Conservation (phyloP, 441 rosid genomes). For the Gossypium aridum region DNA sequence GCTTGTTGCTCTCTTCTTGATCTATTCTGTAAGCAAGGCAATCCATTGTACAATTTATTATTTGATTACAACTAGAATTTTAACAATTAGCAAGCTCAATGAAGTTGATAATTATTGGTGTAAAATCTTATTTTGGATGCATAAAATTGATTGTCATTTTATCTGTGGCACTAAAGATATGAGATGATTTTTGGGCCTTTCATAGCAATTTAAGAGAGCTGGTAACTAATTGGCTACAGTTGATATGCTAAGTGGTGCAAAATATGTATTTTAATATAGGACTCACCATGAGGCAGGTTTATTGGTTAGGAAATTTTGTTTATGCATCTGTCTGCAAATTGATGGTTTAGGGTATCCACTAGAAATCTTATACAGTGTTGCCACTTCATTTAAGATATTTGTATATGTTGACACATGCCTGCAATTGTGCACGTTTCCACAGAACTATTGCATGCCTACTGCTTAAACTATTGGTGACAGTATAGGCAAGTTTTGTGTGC, state of each 20-base stretch:
- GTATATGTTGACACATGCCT: not conserved
- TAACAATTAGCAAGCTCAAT: not conserved
- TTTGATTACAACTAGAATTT: not conserved
- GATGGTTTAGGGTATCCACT: not conserved
- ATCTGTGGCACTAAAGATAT: not conserved
- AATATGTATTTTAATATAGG: not conserved
- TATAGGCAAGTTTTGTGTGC: slow-evolving; percentile 1
- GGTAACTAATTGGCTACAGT: not conserved
- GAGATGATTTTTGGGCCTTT: not conserved
- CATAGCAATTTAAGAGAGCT: not conserved
- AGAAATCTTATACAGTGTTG: not conserved
- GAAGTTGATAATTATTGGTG: not conserved
- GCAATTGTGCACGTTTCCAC: not conserved
- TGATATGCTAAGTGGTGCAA: not conserved
- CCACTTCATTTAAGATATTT: not conserved
- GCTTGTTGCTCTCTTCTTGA: slow-evolving; percentile 1
- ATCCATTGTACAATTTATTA: not conserved
- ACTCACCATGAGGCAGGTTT: not conserved
- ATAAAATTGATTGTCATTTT: not conserved
- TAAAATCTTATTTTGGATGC: not conserved
- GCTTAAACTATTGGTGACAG: not conserved
- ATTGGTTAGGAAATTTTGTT: not conserved
- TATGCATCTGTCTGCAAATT: slow-evolving; percentile 5
- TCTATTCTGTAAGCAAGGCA: not conserved
- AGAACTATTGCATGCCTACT: not conserved